Evolutionary conservation across 257 asterid genomes (phyloP).

Genomic region (Nicotiana attenuata): DNA sequence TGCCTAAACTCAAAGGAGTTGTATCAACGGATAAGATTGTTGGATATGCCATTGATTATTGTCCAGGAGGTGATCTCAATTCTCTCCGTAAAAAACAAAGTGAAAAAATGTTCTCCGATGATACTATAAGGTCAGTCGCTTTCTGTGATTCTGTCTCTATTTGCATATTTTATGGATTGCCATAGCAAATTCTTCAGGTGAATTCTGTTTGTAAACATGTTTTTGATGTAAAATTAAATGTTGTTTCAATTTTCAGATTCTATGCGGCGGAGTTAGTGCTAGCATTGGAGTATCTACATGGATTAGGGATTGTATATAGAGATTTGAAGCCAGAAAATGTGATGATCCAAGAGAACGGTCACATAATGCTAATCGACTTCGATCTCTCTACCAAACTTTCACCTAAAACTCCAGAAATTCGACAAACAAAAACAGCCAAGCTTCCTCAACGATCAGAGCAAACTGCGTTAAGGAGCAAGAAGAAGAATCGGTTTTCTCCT

Average conservation of each 20-base stretch:
- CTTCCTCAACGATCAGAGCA: constrained; percentile 19
- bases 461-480: constrained; percentile 21
- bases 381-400: constrained; percentile 82
- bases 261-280: constrained; percentile 88
- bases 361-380: constrained; percentile 83
- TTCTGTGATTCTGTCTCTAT: background rate
- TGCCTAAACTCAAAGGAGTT: constrained; percentile 82
- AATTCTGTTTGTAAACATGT: background rate
- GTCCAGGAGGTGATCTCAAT: constrained; percentile 88
- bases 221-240: background rate
- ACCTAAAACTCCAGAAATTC: constrained; percentile 37
- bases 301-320: constrained; percentile 73
- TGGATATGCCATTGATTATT: constrained; percentile 88
- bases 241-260: constrained; percentile 43
- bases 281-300: constrained; percentile 79
- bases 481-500: constrained; percentile 18
- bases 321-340: constrained; percentile 96
- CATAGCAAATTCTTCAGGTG: background rate
- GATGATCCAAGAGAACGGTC: constrained; percentile 86
- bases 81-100: constrained; percentile 61
- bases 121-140: constrained; percentile 58
- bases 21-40: constrained; percentile 60
- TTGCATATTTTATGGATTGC: background rate
- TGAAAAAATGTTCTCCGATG: constrained; percentile 94
- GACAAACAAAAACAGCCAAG: background rate